These are phyloP conservation scores for Aspergillus sp. DNA, from an alignment of 2,329 filamentous ascomycete species.

Conservation along the genomic window DNA sequence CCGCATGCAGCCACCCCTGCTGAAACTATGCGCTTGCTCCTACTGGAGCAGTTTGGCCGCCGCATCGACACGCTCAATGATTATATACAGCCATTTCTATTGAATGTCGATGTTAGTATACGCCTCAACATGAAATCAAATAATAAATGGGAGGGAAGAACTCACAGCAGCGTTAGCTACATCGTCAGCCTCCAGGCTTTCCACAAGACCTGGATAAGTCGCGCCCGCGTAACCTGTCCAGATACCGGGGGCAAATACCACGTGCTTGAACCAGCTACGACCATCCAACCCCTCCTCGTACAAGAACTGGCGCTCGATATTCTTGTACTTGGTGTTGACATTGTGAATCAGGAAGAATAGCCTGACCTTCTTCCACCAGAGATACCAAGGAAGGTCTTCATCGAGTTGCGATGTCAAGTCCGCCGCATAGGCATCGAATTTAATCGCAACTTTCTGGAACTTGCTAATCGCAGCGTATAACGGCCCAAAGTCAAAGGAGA, in stretches of 20 bases:
- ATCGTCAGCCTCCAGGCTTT: slow-evolving; percentile 57
- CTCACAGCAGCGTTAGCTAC: slow-evolving; percentile 52
- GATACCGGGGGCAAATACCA: slow-evolving; percentile 85
- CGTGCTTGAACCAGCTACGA: slow-evolving; percentile 88
- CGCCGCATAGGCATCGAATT: slow-evolving; percentile 54
- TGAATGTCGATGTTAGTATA: background rate
- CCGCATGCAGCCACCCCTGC: background rate
- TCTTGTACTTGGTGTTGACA: slow-evolving; percentile 80
- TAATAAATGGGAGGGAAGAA: slow-evolving; percentile 15
- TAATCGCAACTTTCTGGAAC: slow-evolving; percentile 49
- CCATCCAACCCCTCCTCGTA: slow-evolving; percentile 74
- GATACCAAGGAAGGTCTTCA: slow-evolving; percentile 72
- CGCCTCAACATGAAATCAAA: background rate
- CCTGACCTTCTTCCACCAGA: slow-evolving; percentile 66
- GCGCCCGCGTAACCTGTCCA: slow-evolving; percentile 89
- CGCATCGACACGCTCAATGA: slow-evolving; percentile 36
- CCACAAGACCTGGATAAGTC: slow-evolving; percentile 64
- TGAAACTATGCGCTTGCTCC: background rate
- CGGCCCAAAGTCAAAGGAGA: slow-evolving; percentile 41
- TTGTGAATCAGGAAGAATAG: slow-evolving; percentile 63
- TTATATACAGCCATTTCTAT: slow-evolving; percentile 45
- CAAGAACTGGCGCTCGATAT: slow-evolving; percentile 76
- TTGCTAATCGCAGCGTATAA: slow-evolving; percentile 51
- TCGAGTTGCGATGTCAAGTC: slow-evolving; percentile 50
- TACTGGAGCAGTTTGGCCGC: slow-evolving; percentile 32